phyloP scores from a whole-genome alignment of 2,329 filamentous ascomycete species.

The Lachnellula willkommii region DNA sequence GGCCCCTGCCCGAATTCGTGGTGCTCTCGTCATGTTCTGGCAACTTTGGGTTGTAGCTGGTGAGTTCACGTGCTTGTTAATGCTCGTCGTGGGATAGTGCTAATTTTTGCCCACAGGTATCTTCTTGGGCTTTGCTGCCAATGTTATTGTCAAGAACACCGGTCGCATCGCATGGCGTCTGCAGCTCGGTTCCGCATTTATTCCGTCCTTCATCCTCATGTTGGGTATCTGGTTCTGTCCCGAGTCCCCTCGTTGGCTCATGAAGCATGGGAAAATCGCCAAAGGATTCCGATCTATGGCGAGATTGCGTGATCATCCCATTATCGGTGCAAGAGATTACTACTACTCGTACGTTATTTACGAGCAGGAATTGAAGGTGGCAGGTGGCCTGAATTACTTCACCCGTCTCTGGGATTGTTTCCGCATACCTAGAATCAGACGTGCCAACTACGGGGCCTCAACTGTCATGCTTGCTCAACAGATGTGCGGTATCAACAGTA shows the following conservation, averaged over 20 bases:
- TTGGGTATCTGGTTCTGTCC: slow-evolving; percentile 60
- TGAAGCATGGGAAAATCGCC: slow-evolving; percentile 42
- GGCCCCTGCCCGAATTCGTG: slow-evolving; percentile 46
- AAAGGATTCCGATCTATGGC: slow-evolving; percentile 50
- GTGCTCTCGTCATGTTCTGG: slow-evolving; percentile 77
- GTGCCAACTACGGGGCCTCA: slow-evolving; percentile 53
- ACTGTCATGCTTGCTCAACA: slow-evolving; percentile 53
- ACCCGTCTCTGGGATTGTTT: slow-evolving; percentile 41
- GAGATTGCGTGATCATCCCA: slow-evolving; percentile 59
- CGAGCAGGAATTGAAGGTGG: slow-evolving; percentile 49
- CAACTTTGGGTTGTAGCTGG: slow-evolving; percentile 71
- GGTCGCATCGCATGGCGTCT: slow-evolving; percentile 55
- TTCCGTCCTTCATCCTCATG: slow-evolving; percentile 53
- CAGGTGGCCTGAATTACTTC: slow-evolving; percentile 38
- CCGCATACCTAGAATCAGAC: slow-evolving; percentile 41
- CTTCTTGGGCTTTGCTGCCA: slow-evolving; percentile 38
- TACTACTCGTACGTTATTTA: slow-evolving; percentile 62
- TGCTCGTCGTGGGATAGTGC: slow-evolving; percentile 40
- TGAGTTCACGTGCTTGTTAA: slow-evolving; percentile 53
- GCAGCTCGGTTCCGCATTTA: slow-evolving; percentile 60
- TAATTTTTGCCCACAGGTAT: slow-evolving; percentile 55
- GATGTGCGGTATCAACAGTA: slow-evolving; percentile 50
- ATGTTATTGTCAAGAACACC: slow-evolving; percentile 47
- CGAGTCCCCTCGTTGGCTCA: slow-evolving; percentile 59
- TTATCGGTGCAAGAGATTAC: slow-evolving; percentile 53